Evolutionary conservation across 441 rosid species (phyloP).

Genomic region (Viola pubescens): DNA sequence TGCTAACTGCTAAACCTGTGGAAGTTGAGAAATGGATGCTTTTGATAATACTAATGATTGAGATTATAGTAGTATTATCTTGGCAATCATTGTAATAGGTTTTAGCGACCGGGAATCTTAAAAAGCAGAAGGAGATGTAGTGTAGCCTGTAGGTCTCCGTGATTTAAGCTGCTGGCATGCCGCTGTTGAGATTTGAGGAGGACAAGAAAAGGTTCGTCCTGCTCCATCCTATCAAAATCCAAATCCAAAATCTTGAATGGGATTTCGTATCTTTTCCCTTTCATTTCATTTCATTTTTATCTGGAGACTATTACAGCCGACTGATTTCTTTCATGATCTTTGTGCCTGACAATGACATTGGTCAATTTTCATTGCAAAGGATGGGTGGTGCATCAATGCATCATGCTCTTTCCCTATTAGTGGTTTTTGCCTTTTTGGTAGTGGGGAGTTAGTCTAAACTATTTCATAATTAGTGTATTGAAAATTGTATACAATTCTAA

Average conservation of each 20-base stretch:
- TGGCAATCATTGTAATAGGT: conserved; percentile 8
- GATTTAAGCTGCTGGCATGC: conserved; percentile 20
- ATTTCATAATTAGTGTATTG: no score
- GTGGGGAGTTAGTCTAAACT: no score
- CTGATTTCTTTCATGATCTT: neutral
- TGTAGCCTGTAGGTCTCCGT: conserved; percentile 12
- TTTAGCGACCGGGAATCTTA: conserved; percentile 12
- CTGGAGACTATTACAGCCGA: no score
- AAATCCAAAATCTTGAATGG: conserved; percentile 11
- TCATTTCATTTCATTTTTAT: neutral
- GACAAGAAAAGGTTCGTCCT: conserved; percentile 8
- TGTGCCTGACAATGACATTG: neutral
- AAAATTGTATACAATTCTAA: no score
- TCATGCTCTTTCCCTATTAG: no score
- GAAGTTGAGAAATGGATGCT: neutral
- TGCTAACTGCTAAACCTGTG: neutral
- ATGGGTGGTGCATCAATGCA: no score
- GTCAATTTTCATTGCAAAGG: no score
- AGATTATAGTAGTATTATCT: conserved; percentile 2
- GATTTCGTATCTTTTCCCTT: neutral
- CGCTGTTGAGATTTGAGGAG: neutral
- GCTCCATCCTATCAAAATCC: conserved; percentile 3
- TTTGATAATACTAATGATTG: neutral
- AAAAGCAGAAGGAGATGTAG: conserved; percentile 14
- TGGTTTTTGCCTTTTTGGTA: no score